Percentiles rank a stretch among this genome's conserved stretches.
These are phyloP conservation scores for Saksenaea oblongispora DNA, from an alignment of 371 early-diverging fungal species.

Conservation along the genomic window DNA sequence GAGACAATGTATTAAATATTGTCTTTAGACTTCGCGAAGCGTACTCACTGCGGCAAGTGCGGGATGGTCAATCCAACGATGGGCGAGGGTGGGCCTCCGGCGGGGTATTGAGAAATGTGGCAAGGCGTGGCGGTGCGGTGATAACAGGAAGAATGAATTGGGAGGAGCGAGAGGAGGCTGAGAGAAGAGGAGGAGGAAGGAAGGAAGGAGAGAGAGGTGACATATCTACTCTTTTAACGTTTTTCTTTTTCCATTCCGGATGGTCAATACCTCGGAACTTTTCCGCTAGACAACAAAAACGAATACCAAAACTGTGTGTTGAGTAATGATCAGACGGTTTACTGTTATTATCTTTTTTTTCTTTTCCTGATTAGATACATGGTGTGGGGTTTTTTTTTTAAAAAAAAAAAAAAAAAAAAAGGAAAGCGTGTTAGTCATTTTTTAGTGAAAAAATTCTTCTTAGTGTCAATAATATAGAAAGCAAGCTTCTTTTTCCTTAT, in stretches of 20 bases:
- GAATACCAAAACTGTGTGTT: slow-evolving; percentile 1
- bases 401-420: too few relatives aligned
- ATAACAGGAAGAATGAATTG: slow-evolving; percentile 6
- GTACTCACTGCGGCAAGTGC: slow-evolving; percentile 24
- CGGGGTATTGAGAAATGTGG: slow-evolving; percentile 7
- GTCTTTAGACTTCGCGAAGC: slow-evolving; percentile 18
- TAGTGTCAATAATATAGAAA: too few relatives aligned
- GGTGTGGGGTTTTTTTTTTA: too few relatives aligned
- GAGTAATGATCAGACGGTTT: neutral
- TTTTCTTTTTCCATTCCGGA: slow-evolving; percentile 1
- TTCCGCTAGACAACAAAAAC: neutral
- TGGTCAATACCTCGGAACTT: slow-evolving; percentile 3
- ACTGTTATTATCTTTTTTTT: neutral
- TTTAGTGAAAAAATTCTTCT: too few relatives aligned
- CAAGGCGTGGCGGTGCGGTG: slow-evolving; percentile 8
- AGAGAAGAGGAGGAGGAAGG: neutral
- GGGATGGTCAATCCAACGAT: slow-evolving; percentile 12
- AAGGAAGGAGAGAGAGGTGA: slow-evolving; percentile 4
- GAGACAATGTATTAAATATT: neutral
- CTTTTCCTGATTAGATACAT: neutral
- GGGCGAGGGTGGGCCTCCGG: slow-evolving; percentile 9
- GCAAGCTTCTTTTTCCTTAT: too few relatives aligned
- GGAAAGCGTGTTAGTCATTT: too few relatives aligned
- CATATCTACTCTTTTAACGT: slow-evolving; percentile 1
- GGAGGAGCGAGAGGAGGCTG: slow-evolving; percentile 1